Evolutionary conservation across 441 rosid genomes (phyloP).

Genomic region (Gossypium davidsonii): DNA sequence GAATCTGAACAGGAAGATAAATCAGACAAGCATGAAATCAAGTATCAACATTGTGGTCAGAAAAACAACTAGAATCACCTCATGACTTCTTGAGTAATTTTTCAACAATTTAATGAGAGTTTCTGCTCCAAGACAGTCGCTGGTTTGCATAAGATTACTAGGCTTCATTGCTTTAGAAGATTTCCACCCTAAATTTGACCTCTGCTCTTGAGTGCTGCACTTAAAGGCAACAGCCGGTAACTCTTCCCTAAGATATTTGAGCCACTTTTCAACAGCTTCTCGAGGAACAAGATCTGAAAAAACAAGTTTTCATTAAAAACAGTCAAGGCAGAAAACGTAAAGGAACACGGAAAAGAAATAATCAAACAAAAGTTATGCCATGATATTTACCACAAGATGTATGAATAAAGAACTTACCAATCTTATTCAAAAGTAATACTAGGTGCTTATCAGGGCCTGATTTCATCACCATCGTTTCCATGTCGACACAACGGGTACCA

Average conservation of each 20-base stretch:
- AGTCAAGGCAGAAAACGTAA: not conserved
- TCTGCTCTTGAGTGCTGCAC: slow-evolving; percentile 91
- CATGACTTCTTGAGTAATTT: slow-evolving; percentile 91
- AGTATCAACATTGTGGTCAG: not conserved
- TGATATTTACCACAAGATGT: not conserved
- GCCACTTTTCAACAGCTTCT: slow-evolving; percentile 95
- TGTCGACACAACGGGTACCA: slow-evolving; percentile 84
- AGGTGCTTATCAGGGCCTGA: slow-evolving; percentile 73
- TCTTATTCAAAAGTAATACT: slow-evolving; percentile 83
- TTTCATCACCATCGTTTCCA: slow-evolving; percentile 92
- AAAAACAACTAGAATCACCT: slow-evolving; percentile 32
- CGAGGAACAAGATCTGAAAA: slow-evolving; percentile 85
- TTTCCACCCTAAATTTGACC: slow-evolving; percentile 86
- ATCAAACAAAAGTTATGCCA: not conserved
- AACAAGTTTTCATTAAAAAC: not conserved
- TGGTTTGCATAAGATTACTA: slow-evolving; percentile 66
- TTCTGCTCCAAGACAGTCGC: slow-evolving; percentile 96
- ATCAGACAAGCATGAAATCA: not conserved
- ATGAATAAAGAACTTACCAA: slow-evolving; percentile 39
- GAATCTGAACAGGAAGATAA: not conserved
- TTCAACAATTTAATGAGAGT: slow-evolving; percentile 81
- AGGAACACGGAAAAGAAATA: not conserved
- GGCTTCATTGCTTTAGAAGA: slow-evolving; percentile 67
- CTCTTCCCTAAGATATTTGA: slow-evolving; percentile 84
- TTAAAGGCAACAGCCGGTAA: slow-evolving; percentile 92